Percentiles rank a stretch among this genome's conserved stretches.
Conservation (phyloP, 129 eudicot species). For the Cynara cardunculus region DNA sequence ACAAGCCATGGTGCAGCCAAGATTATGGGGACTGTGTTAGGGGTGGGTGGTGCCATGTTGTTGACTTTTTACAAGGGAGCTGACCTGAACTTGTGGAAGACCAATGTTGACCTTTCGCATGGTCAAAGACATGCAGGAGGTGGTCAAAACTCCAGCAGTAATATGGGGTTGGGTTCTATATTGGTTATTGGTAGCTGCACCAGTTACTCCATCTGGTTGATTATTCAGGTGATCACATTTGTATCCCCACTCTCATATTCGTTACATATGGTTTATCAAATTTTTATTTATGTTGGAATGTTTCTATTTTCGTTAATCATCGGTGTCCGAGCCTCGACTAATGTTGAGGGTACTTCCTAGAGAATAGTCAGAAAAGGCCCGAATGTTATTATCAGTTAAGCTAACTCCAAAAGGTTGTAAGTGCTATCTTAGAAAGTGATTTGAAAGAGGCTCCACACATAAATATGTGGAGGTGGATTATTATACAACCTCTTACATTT, state of each 20-base stretch:
- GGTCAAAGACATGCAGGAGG: constrained; percentile 21
- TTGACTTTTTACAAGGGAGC: constrained; percentile 54
- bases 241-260: not conserved
- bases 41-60: constrained; percentile 61
- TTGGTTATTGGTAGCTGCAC: constrained; percentile 24
- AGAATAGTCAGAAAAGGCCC: too few relatives aligned
- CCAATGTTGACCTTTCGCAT: constrained; percentile 41
- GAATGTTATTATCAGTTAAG: too few relatives aligned
- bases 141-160: constrained; percentile 10
- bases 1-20: constrained; percentile 45
- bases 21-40: constrained; percentile 37
- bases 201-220: constrained; percentile 33
- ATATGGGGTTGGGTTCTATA: constrained; percentile 24
- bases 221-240: constrained; percentile 25
- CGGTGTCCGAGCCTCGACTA: too few relatives aligned
- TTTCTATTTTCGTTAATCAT: too few relatives aligned
- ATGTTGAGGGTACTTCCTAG: too few relatives aligned
- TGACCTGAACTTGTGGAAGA: constrained; percentile 42
- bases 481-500: too few relatives aligned
- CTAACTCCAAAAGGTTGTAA: too few relatives aligned
- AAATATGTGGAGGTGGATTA: too few relatives aligned
- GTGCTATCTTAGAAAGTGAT: too few relatives aligned
- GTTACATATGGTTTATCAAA: not conserved
- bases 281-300: too few relatives aligned
- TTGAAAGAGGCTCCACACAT: too few relatives aligned